Percentiles rank a stretch among this genome's conserved stretches.
Evolutionary conservation across 371 early-diverging fungal species (phyloP).

Genomic region (Zychaea mexicana): DNA sequence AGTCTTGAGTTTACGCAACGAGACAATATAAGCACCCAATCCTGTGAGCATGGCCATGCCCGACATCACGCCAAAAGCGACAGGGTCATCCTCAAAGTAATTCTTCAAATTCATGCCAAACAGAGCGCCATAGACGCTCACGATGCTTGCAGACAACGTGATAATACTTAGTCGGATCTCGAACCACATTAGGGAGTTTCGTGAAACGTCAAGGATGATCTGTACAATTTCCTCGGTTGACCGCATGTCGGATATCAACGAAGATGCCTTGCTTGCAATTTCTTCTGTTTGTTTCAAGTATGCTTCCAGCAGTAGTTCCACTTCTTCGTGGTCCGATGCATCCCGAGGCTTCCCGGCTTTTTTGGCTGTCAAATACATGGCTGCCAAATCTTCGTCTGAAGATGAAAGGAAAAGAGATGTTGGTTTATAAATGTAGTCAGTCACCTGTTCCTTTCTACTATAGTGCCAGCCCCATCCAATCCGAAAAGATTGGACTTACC

Average conservation of each 20-base stretch:
- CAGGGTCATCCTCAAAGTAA: conserved; percentile 69
- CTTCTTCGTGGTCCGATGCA: conserved; percentile 78
- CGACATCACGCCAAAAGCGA: conserved; percentile 68
- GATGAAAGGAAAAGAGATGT: background rate
- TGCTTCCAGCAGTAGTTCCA: conserved; percentile 86
- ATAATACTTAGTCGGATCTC: conserved; percentile 82
- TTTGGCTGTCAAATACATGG: conserved; percentile 87
- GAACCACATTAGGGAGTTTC: conserved; percentile 83
- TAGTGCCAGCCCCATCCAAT: background rate
- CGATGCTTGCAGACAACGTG: conserved; percentile 71
- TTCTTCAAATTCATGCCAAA: conserved; percentile 91
- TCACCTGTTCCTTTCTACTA: too few species aligned
- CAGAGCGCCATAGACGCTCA: conserved; percentile 65
- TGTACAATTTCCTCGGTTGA: conserved; percentile 88
- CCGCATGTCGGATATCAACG: conserved; percentile 73
- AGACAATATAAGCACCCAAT: conserved; percentile 34
- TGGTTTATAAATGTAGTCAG: background rate
- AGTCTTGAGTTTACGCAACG: conserved; percentile 31
- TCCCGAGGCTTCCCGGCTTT: conserved; percentile 56
- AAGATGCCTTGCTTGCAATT: conserved; percentile 69
- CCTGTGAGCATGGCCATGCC: conserved; percentile 54
- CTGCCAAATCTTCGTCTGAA: conserved; percentile 86
- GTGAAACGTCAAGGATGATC: conserved; percentile 80
- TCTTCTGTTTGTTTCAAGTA: conserved; percentile 88
- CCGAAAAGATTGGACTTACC: conserved; percentile 33